Percentiles rank a stretch among this genome's conserved stretches.
Evolutionary conservation across 2,329 filamentous ascomycete species (phyloP).

Genomic region (Coniochaeta hoffmannii): DNA sequence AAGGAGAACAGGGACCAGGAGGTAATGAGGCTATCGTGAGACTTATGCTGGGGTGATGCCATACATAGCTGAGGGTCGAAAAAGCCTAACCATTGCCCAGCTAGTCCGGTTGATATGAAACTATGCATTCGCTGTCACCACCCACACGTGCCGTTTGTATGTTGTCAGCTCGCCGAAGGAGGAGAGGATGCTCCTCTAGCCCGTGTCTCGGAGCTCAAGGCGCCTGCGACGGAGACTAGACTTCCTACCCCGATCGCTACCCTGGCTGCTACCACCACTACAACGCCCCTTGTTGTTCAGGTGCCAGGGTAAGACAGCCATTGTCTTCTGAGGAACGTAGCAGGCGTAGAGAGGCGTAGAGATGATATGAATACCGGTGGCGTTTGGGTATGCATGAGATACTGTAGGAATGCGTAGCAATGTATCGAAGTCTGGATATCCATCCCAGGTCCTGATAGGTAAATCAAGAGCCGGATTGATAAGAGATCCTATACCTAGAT

Average conservation of each 20-base stretch:
- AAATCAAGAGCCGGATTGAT: no score
- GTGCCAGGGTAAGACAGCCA: background rate
- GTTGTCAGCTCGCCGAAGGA: slow-evolving; percentile 37
- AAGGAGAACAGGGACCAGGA: background rate
- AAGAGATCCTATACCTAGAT: no score
- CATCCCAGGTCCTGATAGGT: no score
- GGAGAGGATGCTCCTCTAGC: slow-evolving; percentile 58
- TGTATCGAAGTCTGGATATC: no score
- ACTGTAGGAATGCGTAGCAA: background rate
- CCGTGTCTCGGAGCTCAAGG: slow-evolving; percentile 43
- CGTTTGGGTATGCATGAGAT: background rate
- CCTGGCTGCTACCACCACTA: background rate
- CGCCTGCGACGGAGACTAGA: background rate
- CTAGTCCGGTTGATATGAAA: background rate
- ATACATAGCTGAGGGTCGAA: background rate
- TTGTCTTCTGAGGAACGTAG: background rate
- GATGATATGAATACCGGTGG: background rate
- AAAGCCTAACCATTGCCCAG: background rate
- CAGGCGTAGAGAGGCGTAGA: no score
- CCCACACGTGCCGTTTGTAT: slow-evolving; percentile 26
- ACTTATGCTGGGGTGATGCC: background rate
- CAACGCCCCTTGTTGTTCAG: background rate
- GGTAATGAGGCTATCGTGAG: background rate
- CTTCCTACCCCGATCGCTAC: background rate
- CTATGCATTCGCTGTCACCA: background rate